phyloP scores from a whole-genome alignment of 805 yeast species.

The Isabelozyma rhagii region DNA sequence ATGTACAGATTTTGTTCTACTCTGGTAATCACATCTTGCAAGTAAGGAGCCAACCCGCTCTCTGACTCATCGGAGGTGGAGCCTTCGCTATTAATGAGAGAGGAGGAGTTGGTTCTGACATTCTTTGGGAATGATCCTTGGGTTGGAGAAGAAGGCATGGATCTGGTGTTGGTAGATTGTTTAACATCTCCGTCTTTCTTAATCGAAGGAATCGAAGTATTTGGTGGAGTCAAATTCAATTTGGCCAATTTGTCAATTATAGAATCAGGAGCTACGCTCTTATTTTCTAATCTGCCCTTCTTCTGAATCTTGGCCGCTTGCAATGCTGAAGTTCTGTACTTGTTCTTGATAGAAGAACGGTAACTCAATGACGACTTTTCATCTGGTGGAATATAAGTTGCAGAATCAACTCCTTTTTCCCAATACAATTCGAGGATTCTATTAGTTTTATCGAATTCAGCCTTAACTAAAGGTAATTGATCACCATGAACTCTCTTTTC shows the following conservation, averaged over 20 bases:
- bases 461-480: slow-evolving; percentile 87
- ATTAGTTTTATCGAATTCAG: slow-evolving; percentile 76
- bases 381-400: slow-evolving; percentile 88
- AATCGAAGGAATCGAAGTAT: slow-evolving; percentile 20
- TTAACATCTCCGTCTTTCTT: slow-evolving; percentile 3
- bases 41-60: slow-evolving; percentile 52
- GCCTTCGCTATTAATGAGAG: slow-evolving; percentile 10
- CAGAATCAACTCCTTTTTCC: slow-evolving; percentile 91
- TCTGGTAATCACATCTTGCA: slow-evolving; percentile 54
- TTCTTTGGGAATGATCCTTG: slow-evolving; percentile 15
- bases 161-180: slow-evolving; percentile 9
- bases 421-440: slow-evolving; percentile 79
- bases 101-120: slow-evolving; percentile 17
- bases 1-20: slow-evolving; percentile 59
- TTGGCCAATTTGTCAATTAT: slow-evolving; percentile 47
- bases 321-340: slow-evolving; percentile 65
- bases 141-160: slow-evolving; percentile 25
- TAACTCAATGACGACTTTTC: slow-evolving; percentile 76
- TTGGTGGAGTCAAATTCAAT: slow-evolving; percentile 52
- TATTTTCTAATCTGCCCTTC: slow-evolving; percentile 27
- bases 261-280: slow-evolving; percentile 33
- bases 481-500: slow-evolving; percentile 97
- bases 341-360: slow-evolving; percentile 73
- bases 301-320: slow-evolving; percentile 66
- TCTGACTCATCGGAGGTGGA: slow-evolving; percentile 9